phyloP scores from a whole-genome alignment of 371 early-diverging fungal genomes.

The Mucor lusitanicus region DNA sequence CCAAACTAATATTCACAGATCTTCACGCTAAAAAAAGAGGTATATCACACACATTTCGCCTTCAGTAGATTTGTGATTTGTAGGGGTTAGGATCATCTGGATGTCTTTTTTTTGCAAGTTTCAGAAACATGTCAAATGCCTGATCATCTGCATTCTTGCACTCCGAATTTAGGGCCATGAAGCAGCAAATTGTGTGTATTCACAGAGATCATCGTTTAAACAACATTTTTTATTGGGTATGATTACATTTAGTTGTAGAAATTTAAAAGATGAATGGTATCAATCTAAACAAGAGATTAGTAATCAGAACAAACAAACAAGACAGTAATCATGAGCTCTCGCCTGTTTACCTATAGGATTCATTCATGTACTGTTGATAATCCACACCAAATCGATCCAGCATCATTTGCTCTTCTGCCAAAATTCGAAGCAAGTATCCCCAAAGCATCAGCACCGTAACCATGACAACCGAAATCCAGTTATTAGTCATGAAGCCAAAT shows the following conservation, averaged over 20 bases:
- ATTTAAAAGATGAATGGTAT: not conserved
- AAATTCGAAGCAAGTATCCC: conserved; percentile 32
- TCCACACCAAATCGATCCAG: conserved; percentile 44
- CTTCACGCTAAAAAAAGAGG: not conserved
- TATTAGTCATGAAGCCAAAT: conserved; percentile 32
- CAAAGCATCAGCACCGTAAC: conserved; percentile 17
- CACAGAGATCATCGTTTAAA: too few species aligned
- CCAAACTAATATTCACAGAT: not conserved
- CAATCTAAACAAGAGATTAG: not conserved
- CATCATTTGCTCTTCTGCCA: conserved; percentile 51
- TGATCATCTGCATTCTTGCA: too few species aligned
- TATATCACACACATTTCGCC: not conserved
- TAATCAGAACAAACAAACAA: not conserved
- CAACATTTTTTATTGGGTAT: not conserved
- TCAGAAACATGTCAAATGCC: too few species aligned
- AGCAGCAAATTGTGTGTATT: too few species aligned
- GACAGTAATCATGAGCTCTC: not conserved
- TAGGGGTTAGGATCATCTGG: not conserved
- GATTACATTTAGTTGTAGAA: not conserved
- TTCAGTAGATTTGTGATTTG: not conserved
- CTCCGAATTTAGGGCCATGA: too few species aligned
- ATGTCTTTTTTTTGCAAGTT: too few species aligned
- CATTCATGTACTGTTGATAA: conserved; percentile 47
- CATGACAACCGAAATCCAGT: conserved; percentile 30
- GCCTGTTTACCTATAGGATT: conserved; percentile 31